Evolutionary conservation across 352 stramenopile species (phyloP).

Genomic region (Elongisporangium anandrum): DNA sequence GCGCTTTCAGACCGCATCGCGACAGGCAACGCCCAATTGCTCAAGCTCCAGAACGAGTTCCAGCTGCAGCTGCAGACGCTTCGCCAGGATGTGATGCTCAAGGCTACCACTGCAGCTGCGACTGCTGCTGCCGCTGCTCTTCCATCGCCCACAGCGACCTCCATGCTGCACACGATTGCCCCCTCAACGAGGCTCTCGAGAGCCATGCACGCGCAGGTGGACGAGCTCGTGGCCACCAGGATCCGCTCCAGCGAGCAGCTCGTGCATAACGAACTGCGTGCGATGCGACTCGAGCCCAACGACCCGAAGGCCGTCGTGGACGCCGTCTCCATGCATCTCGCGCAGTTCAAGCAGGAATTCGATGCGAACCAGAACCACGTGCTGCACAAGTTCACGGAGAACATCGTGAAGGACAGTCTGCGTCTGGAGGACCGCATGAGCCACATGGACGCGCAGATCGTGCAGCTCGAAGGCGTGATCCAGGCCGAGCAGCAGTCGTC

Average conservation of each 20-base stretch:
- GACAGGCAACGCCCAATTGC: constrained; percentile 27
- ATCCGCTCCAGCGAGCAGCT: constrained; percentile 30
- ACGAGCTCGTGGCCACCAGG: constrained; percentile 31
- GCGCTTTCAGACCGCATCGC: constrained; percentile 53
- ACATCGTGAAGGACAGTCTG: constrained; percentile 35
- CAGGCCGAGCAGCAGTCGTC: constrained; percentile 70
- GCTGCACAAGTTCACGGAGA: constrained; percentile 49
- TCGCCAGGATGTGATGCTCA: constrained; percentile 22
- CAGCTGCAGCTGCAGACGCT: constrained; percentile 26
- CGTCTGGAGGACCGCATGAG: constrained; percentile 50
- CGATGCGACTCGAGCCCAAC: constrained; percentile 16
- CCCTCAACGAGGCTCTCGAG: constrained; percentile 17
- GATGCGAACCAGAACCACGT: constrained; percentile 41
- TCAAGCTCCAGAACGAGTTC: constrained; percentile 38
- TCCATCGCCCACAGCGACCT: constrained; percentile 2
- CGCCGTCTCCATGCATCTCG: constrained; percentile 47
- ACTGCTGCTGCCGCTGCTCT: not conserved
- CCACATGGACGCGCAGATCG: constrained; percentile 51
- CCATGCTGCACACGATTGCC: constrained; percentile 15
- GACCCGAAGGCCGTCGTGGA: constrained; percentile 44
- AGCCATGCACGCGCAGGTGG: constrained; percentile 42
- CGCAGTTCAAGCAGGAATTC: constrained; percentile 62
- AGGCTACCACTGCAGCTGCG: constrained; percentile 3
- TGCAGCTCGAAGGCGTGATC: constrained; percentile 44
- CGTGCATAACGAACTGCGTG: constrained; percentile 23